These are phyloP conservation scores for Quercus aquifolioides DNA, from an alignment of 306 rosid genomes.

Conservation along the genomic window DNA sequence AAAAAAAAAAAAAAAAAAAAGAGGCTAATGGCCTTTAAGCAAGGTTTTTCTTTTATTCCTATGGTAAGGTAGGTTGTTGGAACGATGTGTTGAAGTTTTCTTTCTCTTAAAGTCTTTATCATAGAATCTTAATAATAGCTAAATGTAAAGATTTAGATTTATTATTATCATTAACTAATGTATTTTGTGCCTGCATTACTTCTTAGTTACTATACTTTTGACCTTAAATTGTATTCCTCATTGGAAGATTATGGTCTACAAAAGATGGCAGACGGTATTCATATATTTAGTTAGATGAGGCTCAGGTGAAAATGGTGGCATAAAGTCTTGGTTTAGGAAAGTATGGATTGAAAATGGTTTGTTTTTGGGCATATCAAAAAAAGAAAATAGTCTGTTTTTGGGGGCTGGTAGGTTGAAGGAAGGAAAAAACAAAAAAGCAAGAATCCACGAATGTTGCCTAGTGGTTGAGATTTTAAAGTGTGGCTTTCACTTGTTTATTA, in stretches of 20 bases:
- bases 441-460: background rate
- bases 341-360: conserved; percentile 4
- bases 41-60: no score
- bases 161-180: background rate
- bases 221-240: conserved; percentile 6
- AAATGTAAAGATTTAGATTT: background rate
- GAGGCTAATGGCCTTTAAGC: no score
- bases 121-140: background rate
- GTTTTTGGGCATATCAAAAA: background rate
- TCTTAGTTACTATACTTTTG: conserved; percentile 6
- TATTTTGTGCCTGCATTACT: conserved; percentile 1
- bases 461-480: background rate
- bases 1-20: no score
- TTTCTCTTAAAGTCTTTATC: background rate
- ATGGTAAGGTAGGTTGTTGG: background rate
- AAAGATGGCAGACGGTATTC: conserved; percentile 1
- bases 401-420: background rate
- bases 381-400: background rate
- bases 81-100: background rate
- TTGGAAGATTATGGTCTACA: background rate
- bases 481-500: background rate
- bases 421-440: background rate
- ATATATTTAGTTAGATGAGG: conserved; percentile 14
- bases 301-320: conserved; percentile 6
- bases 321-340: conserved; percentile 2